A percentile compares a stretch with the other conserved stretches of the same genome.
phyloP scores from a whole-genome alignment of 306 rosid genomes.

The Vigna unguiculata region DNA sequence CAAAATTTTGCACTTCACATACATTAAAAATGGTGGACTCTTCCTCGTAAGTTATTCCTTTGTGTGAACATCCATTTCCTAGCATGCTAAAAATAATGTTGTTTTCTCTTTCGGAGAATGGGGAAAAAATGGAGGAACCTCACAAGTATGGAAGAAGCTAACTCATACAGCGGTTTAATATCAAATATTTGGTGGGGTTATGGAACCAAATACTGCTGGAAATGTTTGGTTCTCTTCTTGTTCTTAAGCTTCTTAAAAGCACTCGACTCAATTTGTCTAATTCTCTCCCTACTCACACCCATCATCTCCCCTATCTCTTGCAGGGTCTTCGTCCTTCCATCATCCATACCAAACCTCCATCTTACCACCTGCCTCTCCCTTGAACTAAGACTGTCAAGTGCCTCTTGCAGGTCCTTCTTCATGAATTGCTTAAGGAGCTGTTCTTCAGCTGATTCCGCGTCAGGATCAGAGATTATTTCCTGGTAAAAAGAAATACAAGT shows the following conservation, averaged over 20 bases:
- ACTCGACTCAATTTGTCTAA: constrained; percentile 87
- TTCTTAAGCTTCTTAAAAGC: constrained; percentile 91
- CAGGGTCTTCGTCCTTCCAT: constrained; percentile 92
- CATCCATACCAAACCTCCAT: constrained; percentile 98
- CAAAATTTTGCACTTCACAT: constrained; percentile 1
- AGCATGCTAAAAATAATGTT: constrained; percentile 42
- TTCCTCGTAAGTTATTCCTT: constrained; percentile 40
- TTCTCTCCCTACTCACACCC: constrained; percentile 96
- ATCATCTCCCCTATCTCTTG: constrained; percentile 95
- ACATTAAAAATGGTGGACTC: constrained; percentile 43
- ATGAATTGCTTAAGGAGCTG: constrained; percentile 71
- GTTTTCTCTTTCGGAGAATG: constrained; percentile 33
- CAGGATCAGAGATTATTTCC: constrained; percentile 82
- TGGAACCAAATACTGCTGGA: constrained; percentile 81
- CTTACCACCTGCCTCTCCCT: constrained; percentile 86
- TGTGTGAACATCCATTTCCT: constrained; percentile 60
- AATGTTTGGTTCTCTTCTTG: constrained; percentile 86
- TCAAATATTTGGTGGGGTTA: constrained; percentile 51
- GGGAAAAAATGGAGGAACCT: constrained; percentile 40
- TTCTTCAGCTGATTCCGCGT: constrained; percentile 82
- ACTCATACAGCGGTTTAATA: constrained; percentile 37
- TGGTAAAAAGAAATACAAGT: constrained; percentile 37
- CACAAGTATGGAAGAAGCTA: constrained; percentile 40
- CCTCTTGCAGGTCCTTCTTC: constrained; percentile 84
- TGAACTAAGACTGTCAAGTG: constrained; percentile 75